Conservation (phyloP, 176 grass and related monocot species). For the Musa itinerans region DNA sequence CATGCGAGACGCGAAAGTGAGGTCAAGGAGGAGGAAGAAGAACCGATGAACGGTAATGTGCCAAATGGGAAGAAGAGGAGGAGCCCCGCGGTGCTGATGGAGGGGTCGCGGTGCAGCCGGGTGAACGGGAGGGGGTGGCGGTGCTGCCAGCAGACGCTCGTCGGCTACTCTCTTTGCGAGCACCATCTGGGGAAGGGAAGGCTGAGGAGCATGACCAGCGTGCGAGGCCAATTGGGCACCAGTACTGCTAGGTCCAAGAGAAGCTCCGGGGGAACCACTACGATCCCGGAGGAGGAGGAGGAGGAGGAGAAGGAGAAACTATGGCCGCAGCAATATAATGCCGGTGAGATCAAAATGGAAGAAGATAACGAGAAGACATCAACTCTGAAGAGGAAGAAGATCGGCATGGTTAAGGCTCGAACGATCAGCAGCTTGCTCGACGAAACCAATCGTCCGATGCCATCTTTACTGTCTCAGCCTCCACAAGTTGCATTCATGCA, state of each 20-base stretch:
- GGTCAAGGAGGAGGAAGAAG: not conserved
- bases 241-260: not conserved
- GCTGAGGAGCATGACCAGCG: conserved; percentile 22
- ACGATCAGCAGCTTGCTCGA: conserved; percentile 38
- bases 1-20: not conserved
- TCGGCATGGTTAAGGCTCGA: conserved; percentile 28
- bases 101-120: conserved; percentile 22
- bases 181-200: conserved; percentile 21
- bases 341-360: not conserved
- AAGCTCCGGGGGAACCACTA: not conserved
- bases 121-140: conserved; percentile 22
- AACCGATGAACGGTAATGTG: no score
- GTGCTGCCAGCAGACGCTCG: conserved; percentile 24
- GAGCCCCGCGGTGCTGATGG: conserved; percentile 23
- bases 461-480: not conserved
- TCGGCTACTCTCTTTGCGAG: conserved; percentile 20
- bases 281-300: no score
- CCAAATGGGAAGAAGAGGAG: conserved; percentile 15
- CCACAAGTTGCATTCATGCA: not conserved
- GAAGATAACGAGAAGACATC: conserved; percentile 13
- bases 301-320: no score
- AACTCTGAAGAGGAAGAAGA: conserved; percentile 2
- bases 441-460: not conserved
- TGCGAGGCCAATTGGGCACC: conserved; percentile 27
- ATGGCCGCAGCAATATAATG: not conserved